Evolutionary conservation across 352 stramenopile species (phyloP).

Genomic region (Aphanomyces invadans): DNA sequence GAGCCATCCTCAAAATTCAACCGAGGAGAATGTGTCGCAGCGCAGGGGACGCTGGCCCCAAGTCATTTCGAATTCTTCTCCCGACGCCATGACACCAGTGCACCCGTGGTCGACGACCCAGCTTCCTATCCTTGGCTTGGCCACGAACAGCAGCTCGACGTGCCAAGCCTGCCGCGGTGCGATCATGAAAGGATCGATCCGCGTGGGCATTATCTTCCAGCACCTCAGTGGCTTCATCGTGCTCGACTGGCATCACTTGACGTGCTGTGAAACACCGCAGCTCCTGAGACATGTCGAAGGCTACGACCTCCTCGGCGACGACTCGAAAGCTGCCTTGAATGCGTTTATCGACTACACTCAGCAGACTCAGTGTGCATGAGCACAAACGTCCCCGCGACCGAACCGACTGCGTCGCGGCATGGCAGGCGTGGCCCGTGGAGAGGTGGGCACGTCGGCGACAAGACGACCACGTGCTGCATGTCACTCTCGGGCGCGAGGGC

Average conservation of each 20-base stretch:
- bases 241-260: slow-evolving; percentile 19
- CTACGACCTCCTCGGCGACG: slow-evolving; percentile 10
- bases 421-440: no score
- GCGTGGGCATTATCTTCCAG: slow-evolving; percentile 22
- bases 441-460: no score
- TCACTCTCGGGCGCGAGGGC: no score
- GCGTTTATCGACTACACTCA: background rate
- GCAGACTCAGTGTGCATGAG: background rate
- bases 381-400: no score
- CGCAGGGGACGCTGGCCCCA: background rate
- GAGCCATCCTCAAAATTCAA: background rate
- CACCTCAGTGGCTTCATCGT: slow-evolving; percentile 16
- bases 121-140: slow-evolving; percentile 14
- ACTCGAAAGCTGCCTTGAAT: background rate
- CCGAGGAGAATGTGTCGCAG: background rate
- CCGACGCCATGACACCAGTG: background rate
- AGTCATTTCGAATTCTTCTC: background rate
- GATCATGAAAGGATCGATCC: slow-evolving; percentile 2
- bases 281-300: slow-evolving; percentile 3
- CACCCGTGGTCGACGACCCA: background rate
- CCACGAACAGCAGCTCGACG: slow-evolving; percentile 9
- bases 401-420: no score
- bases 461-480: no score
- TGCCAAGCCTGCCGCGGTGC: slow-evolving; percentile 1
- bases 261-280: slow-evolving; percentile 20